Percentiles rank a stretch among this genome's conserved stretches.
These are phyloP conservation scores for Cryptosporidium baileyi DNA, from an alignment of 169 alveolate genomes.

Conservation along the genomic window DNA sequence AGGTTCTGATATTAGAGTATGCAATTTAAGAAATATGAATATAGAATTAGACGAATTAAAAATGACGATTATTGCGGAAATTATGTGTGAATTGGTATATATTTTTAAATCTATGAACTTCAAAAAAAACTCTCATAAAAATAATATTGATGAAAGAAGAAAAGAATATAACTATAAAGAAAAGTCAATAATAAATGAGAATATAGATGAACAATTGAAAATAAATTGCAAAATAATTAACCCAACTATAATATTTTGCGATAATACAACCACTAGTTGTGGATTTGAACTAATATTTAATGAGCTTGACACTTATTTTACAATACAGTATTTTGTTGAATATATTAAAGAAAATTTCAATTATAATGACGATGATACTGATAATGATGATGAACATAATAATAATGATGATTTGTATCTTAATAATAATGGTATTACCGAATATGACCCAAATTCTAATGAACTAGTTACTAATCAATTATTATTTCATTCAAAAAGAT, in stretches of 20 bases:
- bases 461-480: too few relatives aligned
- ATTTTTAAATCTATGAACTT: neutral
- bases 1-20: constrained; percentile 36
- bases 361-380: neutral
- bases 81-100: constrained; percentile 37
- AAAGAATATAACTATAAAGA: neutral
- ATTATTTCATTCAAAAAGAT: neutral
- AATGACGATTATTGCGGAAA: constrained; percentile 17
- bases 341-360: neutral
- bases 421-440: neutral
- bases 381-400: neutral
- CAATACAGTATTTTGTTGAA: neutral
- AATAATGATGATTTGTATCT: neutral
- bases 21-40: neutral
- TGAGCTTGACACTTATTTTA: constrained; percentile 27
- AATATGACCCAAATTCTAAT: neutral
- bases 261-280: constrained; percentile 21
- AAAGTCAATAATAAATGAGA: neutral
- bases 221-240: neutral
- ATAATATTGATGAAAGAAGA: neutral
- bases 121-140: too few relatives aligned
- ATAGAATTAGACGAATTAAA: neutral
- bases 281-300: constrained; percentile 39
- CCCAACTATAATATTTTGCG: constrained; percentile 36
- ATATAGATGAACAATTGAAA: neutral